Evolutionary conservation across 2,329 filamentous ascomycete genomes (phyloP), one percentile per base, ranked within the genome.

Genomic region (Cryphonectria parasitica): DNA sequence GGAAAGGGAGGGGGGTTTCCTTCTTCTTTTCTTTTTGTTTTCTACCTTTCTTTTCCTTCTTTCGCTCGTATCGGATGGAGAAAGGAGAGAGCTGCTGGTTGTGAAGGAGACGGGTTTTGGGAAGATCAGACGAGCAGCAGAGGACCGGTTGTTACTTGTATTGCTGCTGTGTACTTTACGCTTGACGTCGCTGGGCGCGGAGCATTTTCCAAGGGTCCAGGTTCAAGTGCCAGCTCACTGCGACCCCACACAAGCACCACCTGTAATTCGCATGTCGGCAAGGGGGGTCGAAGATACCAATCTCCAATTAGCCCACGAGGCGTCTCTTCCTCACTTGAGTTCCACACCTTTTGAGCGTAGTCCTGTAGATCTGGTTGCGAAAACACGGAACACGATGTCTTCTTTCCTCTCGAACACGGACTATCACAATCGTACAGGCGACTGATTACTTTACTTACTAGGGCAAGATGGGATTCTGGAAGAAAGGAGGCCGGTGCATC

Each of bases 171-270:
- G 22, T 39, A 25, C 58, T 19, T 10, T 39, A 25, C 58, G 58
- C 22, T 61, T 61, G 58, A 61, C 58, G 58, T 61, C 34, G 58
- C 31, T 10, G 58, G 58, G 19, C 31, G 58, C 58, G 58, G 34
- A 13, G 58, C 58, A 61, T 61, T 25, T 61, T n/a, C 54, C 31
- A 61, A 61, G 58, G 58, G 58, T 61, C 58, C 58, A 61, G 58
- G 31, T 39, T 61, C 58, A 61, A 34, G 22, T 39, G 58, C 58
- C 58, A 61, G 58, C 58, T 61, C 58, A 61, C 34, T 61, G 34
- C 34, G 34, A 39, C 58, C 34, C 58, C 58, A 61, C 58, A 61
- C 58, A 61, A 34, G 25, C 15, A 58, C 54, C 52, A 58, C 45
- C 22, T 49, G 45, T 49, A 49, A 49, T 49, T 49, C 45, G 45